Conservation (phyloP, 805 yeast species). For the Vanderwaltozyma polyspora region DNA sequence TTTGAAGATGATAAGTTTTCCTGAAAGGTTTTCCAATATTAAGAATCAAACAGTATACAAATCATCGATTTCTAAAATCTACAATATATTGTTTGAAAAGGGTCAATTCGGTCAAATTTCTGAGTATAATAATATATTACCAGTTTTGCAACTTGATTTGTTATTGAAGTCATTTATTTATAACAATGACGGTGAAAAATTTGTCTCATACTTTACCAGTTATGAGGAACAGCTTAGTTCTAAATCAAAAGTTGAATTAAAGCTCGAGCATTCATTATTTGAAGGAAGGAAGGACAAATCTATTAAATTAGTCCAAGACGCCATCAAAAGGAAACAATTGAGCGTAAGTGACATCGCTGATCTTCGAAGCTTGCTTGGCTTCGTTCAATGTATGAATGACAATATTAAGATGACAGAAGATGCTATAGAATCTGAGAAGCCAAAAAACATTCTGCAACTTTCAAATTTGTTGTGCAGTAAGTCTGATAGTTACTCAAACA, state of each 20-base stretch:
- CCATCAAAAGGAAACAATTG: not conserved
- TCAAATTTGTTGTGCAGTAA: slow-evolving; percentile 20
- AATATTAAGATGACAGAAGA: not conserved
- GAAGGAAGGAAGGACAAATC: slow-evolving; percentile 15
- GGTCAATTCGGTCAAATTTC: slow-evolving; percentile 12
- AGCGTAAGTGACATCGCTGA: not conserved
- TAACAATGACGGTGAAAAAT: slow-evolving; percentile 14
- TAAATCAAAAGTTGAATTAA: slow-evolving; percentile 7
- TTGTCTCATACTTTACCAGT: slow-evolving; percentile 9
- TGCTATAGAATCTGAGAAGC: slow-evolving; percentile 2
- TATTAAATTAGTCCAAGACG: slow-evolving; percentile 5
- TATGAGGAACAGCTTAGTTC: slow-evolving; percentile 10
- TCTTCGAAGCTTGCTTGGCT: too few relatives aligned
- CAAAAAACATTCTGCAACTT: slow-evolving; percentile 20
- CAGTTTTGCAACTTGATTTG: slow-evolving; percentile 16
- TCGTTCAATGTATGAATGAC: too few relatives aligned
- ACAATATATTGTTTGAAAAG: slow-evolving; percentile 11
- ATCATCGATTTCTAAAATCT: slow-evolving; percentile 14
- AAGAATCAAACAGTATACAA: slow-evolving; percentile 22
- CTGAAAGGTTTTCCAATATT: slow-evolving; percentile 19
- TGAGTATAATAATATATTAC: slow-evolving; percentile 16
- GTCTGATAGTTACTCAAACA: slow-evolving; percentile 7
- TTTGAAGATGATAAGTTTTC: slow-evolving; percentile 16
- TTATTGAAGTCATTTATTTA: slow-evolving; percentile 19
- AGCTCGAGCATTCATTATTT: slow-evolving; percentile 17